phyloP scores from a whole-genome alignment of 495 filamentous ascomycete genomes.

The Astrocystis sublimbata region DNA sequence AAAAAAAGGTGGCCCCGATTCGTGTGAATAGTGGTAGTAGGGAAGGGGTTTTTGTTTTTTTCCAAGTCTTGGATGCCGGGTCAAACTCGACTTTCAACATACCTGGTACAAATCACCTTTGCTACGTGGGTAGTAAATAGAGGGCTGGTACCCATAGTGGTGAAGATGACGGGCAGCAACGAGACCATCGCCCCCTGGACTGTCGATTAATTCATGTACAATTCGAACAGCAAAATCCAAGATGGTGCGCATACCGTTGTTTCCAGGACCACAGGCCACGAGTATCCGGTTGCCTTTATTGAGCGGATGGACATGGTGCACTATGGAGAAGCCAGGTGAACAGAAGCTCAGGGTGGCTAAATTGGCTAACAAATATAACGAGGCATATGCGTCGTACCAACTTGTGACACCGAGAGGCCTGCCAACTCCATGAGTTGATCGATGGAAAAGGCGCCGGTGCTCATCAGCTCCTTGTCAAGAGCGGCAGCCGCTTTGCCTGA shows the following conservation, averaged over 20 bases:
- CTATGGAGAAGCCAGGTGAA: constrained; percentile 44
- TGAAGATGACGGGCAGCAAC: constrained; percentile 93
- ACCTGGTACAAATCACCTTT: constrained; percentile 90
- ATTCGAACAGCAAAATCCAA: background rate
- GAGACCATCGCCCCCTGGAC: constrained; percentile 82
- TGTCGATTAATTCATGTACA: constrained; percentile 28
- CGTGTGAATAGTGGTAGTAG: too few species aligned
- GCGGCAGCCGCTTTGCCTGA: constrained; percentile 83
- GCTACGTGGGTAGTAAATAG: constrained; percentile 84
- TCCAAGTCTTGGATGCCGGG: too few species aligned
- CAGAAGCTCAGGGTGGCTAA: background rate
- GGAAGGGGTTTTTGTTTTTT: too few species aligned
- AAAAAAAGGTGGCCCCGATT: too few species aligned
- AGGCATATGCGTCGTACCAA: constrained; percentile 54
- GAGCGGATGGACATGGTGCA: constrained; percentile 80
- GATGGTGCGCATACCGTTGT: constrained; percentile 67
- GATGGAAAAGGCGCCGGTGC: constrained; percentile 84
- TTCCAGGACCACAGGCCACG: constrained; percentile 90
- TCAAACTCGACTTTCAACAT: constrained; percentile 23
- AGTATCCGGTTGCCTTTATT: constrained; percentile 71
- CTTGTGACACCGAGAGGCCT: constrained; percentile 90
- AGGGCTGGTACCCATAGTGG: constrained; percentile 89
- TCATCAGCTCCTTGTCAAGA: constrained; percentile 94
- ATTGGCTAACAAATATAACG: background rate
- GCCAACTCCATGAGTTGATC: constrained; percentile 98